Evolutionary conservation across 495 filamentous ascomycete species (phyloP).

Genomic region (Penicillium macrosclerotiorum): DNA sequence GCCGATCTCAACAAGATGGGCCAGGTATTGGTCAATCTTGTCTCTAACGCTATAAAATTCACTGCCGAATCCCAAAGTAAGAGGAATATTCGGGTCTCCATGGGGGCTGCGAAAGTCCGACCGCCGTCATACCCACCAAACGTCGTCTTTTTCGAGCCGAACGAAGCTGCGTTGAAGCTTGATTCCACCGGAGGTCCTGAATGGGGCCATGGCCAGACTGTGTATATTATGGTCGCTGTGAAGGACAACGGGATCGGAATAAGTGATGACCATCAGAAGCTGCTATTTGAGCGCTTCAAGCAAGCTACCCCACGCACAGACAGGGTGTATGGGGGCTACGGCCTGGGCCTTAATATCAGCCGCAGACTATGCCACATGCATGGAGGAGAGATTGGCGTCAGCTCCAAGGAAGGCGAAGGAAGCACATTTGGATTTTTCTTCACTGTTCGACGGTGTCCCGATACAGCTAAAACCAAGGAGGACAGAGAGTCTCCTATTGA

Average conservation of each 20-base stretch:
- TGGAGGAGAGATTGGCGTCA: conserved; percentile 80
- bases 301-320: conserved; percentile 78
- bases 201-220: conserved; percentile 66
- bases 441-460: conserved; percentile 44
- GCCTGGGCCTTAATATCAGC: conserved; percentile 80
- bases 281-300: conserved; percentile 78
- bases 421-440: conserved; percentile 88
- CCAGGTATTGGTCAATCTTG: conserved; percentile 73
- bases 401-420: conserved; percentile 66
- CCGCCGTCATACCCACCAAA: conserved; percentile 45
- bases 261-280: conserved; percentile 66
- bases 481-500: conserved; percentile 20
- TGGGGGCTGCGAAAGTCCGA: conserved; percentile 60
- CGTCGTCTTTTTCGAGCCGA: conserved; percentile 53
- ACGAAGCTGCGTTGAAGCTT: conserved; percentile 28
- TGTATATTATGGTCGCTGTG: conserved; percentile 72
- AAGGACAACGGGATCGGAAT: conserved; percentile 78
- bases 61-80: conserved; percentile 52
- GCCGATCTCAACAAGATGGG: conserved; percentile 69
- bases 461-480: not conserved
- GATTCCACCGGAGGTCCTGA: conserved; percentile 53
- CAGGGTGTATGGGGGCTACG: conserved; percentile 78
- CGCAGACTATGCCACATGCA: conserved; percentile 75
- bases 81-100: conserved; percentile 64
- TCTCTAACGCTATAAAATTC: conserved; percentile 79